Percentiles rank a stretch among this genome's conserved stretches.
Conservation (phyloP, 2,329 filamentous ascomycete species). For the Paraconiothyrium brasiliense region DNA sequence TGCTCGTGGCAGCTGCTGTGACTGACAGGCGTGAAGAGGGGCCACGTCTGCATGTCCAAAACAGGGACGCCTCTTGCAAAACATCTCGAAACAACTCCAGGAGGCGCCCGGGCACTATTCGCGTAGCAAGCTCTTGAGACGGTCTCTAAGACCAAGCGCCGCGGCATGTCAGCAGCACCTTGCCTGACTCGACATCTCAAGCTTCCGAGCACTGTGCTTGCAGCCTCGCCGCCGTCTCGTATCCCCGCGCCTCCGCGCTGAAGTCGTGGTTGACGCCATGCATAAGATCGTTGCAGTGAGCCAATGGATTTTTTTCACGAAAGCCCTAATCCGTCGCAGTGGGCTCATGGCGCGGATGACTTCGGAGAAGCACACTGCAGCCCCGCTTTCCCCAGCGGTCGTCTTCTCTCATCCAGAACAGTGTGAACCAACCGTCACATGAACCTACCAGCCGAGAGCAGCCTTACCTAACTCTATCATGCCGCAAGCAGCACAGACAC, state of each 20-base stretch:
- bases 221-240: not conserved
- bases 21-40: not conserved
- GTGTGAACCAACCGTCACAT: not conserved
- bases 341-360: constrained; percentile 3
- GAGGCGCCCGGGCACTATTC: not conserved
- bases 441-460: not conserved
- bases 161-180: not conserved
- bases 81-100: not conserved
- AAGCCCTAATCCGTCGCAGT: constrained; percentile 5
- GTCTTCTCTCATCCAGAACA: constrained; percentile 3
- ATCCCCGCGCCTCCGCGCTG: too few relatives aligned
- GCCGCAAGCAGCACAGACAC: constrained; percentile 6
- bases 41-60: constrained; percentile 1
- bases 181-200: not conserved
- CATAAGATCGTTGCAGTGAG: not conserved
- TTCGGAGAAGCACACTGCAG: not conserved
- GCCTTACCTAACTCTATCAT: not conserved
- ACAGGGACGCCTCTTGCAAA: constrained; percentile 2
- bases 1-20: constrained; percentile 10
- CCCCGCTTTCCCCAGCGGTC: constrained; percentile 6
- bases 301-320: not conserved
- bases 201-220: not conserved
- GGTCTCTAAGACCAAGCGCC: not conserved
- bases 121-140: not conserved
- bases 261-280: not conserved